phyloP scores from a whole-genome alignment of 2,329 filamentous ascomycete genomes.

The Pseudocercospora vitis region DNA sequence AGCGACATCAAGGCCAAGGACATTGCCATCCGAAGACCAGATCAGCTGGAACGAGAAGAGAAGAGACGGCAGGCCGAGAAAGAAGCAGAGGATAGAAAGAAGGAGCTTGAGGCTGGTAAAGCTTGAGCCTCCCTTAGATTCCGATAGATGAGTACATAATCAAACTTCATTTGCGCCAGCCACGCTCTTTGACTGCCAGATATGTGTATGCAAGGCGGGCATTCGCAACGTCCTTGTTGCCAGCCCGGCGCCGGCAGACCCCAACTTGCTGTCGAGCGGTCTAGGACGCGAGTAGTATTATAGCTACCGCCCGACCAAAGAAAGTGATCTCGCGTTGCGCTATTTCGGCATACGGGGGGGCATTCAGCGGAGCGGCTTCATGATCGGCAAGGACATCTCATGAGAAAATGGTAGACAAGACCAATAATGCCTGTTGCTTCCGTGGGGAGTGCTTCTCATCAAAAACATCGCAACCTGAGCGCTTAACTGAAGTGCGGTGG shows the following conservation, averaged over 20 bases:
- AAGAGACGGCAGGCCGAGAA: conserved; percentile 60
- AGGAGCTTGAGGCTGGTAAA: conserved; percentile 38
- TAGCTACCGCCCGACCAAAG: conserved; percentile 48
- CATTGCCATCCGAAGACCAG: conserved; percentile 80
- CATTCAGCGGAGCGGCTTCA: conserved; percentile 38
- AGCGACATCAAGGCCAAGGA: conserved; percentile 92
- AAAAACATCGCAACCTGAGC: too few species aligned
- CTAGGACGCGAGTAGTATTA: conserved; percentile 43
- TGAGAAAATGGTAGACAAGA: neutral
- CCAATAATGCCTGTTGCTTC: neutral
- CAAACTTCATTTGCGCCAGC: neutral
- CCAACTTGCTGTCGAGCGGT: conserved; percentile 39
- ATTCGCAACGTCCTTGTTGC: conserved; percentile 31
- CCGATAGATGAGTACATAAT: neutral
- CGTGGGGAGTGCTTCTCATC: too few species aligned
- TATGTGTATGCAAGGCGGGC: conserved; percentile 33
- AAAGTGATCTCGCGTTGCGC: conserved; percentile 45
- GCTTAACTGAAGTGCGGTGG: too few species aligned
- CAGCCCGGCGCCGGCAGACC: conserved; percentile 34
- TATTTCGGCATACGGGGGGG: conserved; percentile 44
- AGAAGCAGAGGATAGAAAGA: conserved; percentile 43
- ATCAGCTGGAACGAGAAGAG: conserved; percentile 78
- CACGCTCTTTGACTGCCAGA: conserved; percentile 6
- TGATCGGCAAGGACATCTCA: conserved; percentile 43
- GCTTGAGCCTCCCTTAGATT: conserved; percentile 13